Base-by-base conservation (phyloP, 148 eudicot species). In the Silene uniflora region DNA sequence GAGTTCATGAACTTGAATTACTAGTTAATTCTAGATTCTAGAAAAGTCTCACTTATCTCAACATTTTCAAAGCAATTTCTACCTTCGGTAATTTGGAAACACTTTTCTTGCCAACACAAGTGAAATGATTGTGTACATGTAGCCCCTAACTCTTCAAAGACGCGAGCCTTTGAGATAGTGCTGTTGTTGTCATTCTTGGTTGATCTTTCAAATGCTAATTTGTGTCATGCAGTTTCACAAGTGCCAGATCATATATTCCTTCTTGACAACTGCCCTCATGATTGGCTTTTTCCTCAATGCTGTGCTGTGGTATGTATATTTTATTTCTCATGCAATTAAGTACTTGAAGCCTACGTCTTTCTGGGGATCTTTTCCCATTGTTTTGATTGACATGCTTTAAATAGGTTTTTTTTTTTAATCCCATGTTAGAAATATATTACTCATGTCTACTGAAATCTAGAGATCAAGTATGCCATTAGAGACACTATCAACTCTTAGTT, bases 281-380 rank as follows among this genome's bases (percentile, higher is more conserved):
- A 93, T 86, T 93, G 98, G 98, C 87, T 93, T 66, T 93, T 93
- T 73, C 89, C 90, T 64, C 92, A 86, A 74, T 93, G 98, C 79
- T 81, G 88, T 23, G 93, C 92, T 21, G 98, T 93, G 88, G 98
- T 93, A 76, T 87, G 88, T 83, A 18, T 72, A 35, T 44, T 54
- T 9, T 52, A 18, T 17, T 73, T 67, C 56, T 59, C 64, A 60
- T 52, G 27, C 1, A 17, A 22, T 12, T n/a, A 23, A 10, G 7
- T 44, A 7, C 23, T 63, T 74, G 68, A 10, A 12, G 5, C 71
- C 9, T 21, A 14, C 17, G 1, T 12, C 17, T n/a, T 4, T 73
- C 32, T 39, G 56, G 11, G 8, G 4, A 39, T 42, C 13, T 64
- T 18, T 64, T 24, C 52, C 46, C 55, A 52, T 13, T 39, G 9